Evolutionary conservation across 441 rosid genomes (phyloP).

Genomic region (Flueggea neowawraea): DNA sequence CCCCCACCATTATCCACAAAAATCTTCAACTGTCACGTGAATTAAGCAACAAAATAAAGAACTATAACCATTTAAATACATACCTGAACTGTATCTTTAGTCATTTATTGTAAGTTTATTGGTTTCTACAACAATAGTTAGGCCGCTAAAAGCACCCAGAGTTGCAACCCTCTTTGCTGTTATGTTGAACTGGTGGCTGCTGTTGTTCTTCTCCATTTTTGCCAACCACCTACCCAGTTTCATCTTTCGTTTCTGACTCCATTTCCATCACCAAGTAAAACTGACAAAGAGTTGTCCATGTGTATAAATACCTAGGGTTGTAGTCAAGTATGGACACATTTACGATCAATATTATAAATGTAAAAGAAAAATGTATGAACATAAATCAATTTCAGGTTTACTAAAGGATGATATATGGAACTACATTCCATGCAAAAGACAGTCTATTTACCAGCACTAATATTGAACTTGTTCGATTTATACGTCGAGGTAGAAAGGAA

Average conservation of each 20-base stretch:
- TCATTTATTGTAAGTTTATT: not conserved
- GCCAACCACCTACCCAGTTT: too few relatives aligned
- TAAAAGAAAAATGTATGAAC: not conserved
- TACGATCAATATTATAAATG: not conserved
- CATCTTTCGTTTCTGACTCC: slow-evolving; percentile 8
- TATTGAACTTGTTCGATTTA: slow-evolving; percentile 72
- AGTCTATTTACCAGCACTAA: slow-evolving; percentile 69
- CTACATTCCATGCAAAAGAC: slow-evolving; percentile 3
- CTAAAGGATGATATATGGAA: not conserved
- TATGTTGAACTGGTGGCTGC: too few relatives aligned
- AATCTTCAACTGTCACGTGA: slow-evolving; percentile 46
- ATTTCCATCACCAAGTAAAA: slow-evolving; percentile 4
- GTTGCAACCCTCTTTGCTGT: too few relatives aligned
- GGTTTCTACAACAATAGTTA: slow-evolving; percentile 46
- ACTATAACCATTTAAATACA: too few relatives aligned
- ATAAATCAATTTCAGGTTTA: not conserved
- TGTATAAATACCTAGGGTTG: slow-evolving; percentile 27
- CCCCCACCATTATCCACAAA: slow-evolving; percentile 60
- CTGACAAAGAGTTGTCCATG: too few relatives aligned
- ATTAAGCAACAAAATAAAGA: too few relatives aligned
- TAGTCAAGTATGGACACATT: slow-evolving; percentile 3
- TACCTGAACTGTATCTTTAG: too few relatives aligned
- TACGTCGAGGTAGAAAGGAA: slow-evolving; percentile 77
- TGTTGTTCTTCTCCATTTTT: too few relatives aligned
- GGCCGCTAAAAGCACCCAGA: too few relatives aligned